phyloP scores from a whole-genome alignment of 1,139 yeast genomes.

The Sugiyamaella neomexicana region DNA sequence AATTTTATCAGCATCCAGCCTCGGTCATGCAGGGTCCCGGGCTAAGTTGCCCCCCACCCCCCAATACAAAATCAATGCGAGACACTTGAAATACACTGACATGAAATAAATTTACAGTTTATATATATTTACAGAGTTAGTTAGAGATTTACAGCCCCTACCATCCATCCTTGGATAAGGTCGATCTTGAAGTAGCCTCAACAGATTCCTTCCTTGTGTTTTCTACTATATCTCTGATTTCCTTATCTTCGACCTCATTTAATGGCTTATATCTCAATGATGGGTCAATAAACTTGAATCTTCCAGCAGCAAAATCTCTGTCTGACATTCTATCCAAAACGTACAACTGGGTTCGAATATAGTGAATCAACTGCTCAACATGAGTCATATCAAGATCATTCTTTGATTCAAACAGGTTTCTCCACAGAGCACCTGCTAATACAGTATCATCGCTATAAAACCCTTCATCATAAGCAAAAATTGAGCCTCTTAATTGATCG shows the following conservation, averaged over 20 bases:
- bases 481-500: slow-evolving; percentile 83
- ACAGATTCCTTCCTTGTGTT: slow-evolving; percentile 4
- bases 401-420: slow-evolving; percentile 73
- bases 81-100: too few relatives aligned
- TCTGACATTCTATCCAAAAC: slow-evolving; percentile 83
- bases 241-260: slow-evolving; percentile 44
- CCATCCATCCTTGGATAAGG: slow-evolving; percentile 21
- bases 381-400: slow-evolving; percentile 79
- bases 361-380: slow-evolving; percentile 82
- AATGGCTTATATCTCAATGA: slow-evolving; percentile 73
- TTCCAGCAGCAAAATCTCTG: slow-evolving; percentile 89
- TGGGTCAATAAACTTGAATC: slow-evolving; percentile 83
- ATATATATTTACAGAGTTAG: background rate
- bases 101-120: too few relatives aligned
- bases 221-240: slow-evolving; percentile 28
- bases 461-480: slow-evolving; percentile 92
- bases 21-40: background rate
- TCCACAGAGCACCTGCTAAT: slow-evolving; percentile 72
- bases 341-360: slow-evolving; percentile 84
- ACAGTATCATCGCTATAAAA: slow-evolving; percentile 79
- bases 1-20: background rate
- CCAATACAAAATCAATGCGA: too few relatives aligned
- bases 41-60: too few relatives aligned
- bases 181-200: slow-evolving; percentile 11
- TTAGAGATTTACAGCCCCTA: background rate